Base-by-base conservation (phyloP, 495 filamentous ascomycete species). In the Aspergillus conjunctus region DNA sequence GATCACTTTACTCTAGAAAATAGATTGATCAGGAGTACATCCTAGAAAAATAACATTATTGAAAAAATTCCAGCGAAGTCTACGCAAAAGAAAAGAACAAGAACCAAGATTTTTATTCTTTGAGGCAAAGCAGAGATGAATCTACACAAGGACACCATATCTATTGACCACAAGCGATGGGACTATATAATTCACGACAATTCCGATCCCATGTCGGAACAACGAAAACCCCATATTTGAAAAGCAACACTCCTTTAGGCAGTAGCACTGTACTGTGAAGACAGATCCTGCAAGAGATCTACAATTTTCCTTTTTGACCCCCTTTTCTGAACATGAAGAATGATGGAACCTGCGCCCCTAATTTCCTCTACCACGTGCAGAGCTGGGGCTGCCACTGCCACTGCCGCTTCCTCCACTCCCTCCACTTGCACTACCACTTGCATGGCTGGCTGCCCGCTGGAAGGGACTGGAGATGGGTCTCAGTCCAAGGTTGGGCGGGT, bases 331-430 rank as follows among this genome's bases (percentile, higher is more conserved):
- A 22, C 17, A 48, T 22, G 17, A 48, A 48, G 44, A 21, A 20
- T 48, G 44, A 48, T 11, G 17, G 20, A 48, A 48, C 44, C 18
- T 21, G 44, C 15, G 41, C 26, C 55, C n/a, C 60, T 44, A 68
- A 53, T 60, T 62, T 17, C 63, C 65, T 60, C 73, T 73, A 45
- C 71, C 75, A 53, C 67, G 71, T 4, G 68, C 65, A 58, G 77
- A 79, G 59, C 70, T 71, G 44, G 79, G 78, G 71, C 79, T 81
- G 56, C 74, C 77, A 61, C 71, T 79, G 33, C 74, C 74, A 58
- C 76, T 79, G 20, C 74, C 65, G 55, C 70, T 76, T 53, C 70
- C 73, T 39, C 76, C 74, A 63, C 79, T 80, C 30, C 72, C 66
- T 21, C 75, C 66, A 48, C 76, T 79, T 18, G 74, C 79, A 32